Conservation (phyloP, 345 rosid species). For the Gossypium mustelinum region DNA sequence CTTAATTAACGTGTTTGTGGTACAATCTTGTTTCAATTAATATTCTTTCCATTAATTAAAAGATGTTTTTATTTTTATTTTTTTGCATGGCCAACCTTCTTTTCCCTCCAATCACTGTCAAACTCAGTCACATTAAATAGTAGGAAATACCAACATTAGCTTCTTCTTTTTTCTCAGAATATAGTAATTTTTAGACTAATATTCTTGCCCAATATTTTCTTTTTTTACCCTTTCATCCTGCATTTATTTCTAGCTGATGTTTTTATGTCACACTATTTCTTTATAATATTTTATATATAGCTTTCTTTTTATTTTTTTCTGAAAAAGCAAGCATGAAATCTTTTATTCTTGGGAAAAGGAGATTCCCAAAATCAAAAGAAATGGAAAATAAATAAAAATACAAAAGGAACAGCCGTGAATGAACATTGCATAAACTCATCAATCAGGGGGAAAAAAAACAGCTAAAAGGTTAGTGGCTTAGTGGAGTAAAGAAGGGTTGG, state of each 20-base stretch:
- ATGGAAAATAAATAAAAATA: neutral
- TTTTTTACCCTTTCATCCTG: no score
- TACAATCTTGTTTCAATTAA: no score
- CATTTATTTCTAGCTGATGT: neutral
- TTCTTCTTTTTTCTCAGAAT: neutral
- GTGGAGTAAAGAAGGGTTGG: conserved; percentile 17
- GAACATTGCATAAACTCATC: conserved; percentile 28
- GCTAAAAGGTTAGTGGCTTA: conserved; percentile 15
- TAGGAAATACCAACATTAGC: neutral
- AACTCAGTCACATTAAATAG: neutral
- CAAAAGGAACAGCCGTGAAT: neutral
- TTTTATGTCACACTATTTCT: neutral
- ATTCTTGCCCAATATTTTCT: no score
- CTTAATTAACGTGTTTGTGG: neutral
- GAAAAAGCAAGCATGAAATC: conserved; percentile 4
- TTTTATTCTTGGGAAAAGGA: conserved; percentile 28
- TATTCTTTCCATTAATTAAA: no score
- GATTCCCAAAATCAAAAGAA: conserved; percentile 34
- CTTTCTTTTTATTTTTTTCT: neutral
- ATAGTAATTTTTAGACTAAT: neutral
- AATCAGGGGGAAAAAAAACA: conserved; percentile 7
- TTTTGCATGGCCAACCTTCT: neutral
- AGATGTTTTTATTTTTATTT: no score
- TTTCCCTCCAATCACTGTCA: neutral
- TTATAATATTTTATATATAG: neutral